Percentiles rank a stretch among this genome's conserved stretches.
These are phyloP conservation scores for Boletus barrowsii DNA, from an alignment of 768 basidiomycete species.

Conservation along the genomic window DNA sequence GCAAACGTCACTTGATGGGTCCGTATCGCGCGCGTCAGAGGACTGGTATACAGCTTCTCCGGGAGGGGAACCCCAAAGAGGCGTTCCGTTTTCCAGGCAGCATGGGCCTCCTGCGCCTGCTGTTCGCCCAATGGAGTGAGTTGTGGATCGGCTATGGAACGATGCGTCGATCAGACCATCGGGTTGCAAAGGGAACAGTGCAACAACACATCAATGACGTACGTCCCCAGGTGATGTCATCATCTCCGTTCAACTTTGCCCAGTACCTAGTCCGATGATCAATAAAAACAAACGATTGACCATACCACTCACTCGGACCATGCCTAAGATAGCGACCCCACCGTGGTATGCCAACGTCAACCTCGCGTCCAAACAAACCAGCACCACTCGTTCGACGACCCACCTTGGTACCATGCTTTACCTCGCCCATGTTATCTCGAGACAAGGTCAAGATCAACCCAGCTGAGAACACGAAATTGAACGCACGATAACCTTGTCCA, in stretches of 20 bases:
- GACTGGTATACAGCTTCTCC: conserved; percentile 34
- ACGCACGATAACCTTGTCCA: conserved; percentile 52
- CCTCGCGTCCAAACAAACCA: neutral
- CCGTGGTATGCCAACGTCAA: neutral
- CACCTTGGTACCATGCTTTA: conserved; percentile 58
- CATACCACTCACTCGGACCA: conserved; percentile 61
- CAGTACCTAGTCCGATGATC: conserved; percentile 44
- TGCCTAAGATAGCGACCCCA: conserved; percentile 22
- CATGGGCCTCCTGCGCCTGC: conserved; percentile 44
- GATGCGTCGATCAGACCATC: neutral
- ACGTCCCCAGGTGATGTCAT: conserved; percentile 72
- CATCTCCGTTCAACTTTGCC: conserved; percentile 63
- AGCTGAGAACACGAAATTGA: no score
- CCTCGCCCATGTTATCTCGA: conserved; percentile 66
- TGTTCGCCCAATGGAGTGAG: conserved; percentile 55
- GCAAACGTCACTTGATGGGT: conserved; percentile 56
- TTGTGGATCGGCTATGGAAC: conserved; percentile 37
- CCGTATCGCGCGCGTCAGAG: conserved; percentile 57
- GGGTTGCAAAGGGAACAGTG: neutral
- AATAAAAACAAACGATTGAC: neutral
- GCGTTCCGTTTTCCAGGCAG: conserved; percentile 16
- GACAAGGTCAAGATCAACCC: neutral
- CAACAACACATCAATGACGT: conserved; percentile 27
- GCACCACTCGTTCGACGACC: neutral
- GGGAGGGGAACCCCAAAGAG: conserved; percentile 17